These are phyloP conservation scores for Strobilomyces dryophilus DNA, from an alignment of 768 basidiomycete genomes.

Conservation along the genomic window DNA sequence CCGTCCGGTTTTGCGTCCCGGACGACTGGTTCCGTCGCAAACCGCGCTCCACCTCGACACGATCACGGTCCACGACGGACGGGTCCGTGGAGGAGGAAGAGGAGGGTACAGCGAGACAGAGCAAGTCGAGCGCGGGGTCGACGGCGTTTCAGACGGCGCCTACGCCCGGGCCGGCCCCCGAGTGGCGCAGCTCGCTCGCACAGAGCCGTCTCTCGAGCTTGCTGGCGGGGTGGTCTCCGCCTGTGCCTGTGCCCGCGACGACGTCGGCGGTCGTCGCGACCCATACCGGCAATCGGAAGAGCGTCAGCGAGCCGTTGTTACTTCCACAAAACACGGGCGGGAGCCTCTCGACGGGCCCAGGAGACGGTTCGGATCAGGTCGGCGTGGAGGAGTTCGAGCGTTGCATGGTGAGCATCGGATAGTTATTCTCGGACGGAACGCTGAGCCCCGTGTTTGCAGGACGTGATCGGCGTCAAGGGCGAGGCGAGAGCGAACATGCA, in stretches of 20 bases:
- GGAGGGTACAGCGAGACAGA: slow-evolving; percentile 63
- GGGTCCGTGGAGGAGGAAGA: slow-evolving; percentile 38
- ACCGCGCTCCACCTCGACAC: slow-evolving; percentile 45
- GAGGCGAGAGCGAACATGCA: slow-evolving; percentile 61
- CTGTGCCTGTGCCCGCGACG: slow-evolving; percentile 38
- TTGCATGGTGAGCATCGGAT: slow-evolving; percentile 54
- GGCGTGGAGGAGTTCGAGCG: slow-evolving; percentile 55
- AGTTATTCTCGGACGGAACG: not conserved
- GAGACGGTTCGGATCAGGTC: slow-evolving; percentile 27
- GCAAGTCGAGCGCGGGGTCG: slow-evolving; percentile 28
- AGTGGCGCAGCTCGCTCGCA: slow-evolving; percentile 52
- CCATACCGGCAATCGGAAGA: slow-evolving; percentile 45
- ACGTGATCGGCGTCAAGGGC: slow-evolving; percentile 71
- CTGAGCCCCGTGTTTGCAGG: slow-evolving; percentile 40
- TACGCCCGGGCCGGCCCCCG: slow-evolving; percentile 34
- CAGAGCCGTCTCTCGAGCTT: slow-evolving; percentile 60
- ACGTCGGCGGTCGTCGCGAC: slow-evolving; percentile 28
- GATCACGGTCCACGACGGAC: slow-evolving; percentile 49
- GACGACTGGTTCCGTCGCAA: slow-evolving; percentile 79
- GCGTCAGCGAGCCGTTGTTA: slow-evolving; percentile 68
- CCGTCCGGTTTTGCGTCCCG: slow-evolving; percentile 64
- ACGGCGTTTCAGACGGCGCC: slow-evolving; percentile 14
- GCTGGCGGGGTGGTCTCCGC: slow-evolving; percentile 62
- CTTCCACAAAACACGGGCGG: slow-evolving; percentile 44
- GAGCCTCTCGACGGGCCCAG: slow-evolving; percentile 25